Evolutionary conservation across 2,329 filamentous ascomycete genomes (phyloP).

Genomic region (Fusarium nanum): DNA sequence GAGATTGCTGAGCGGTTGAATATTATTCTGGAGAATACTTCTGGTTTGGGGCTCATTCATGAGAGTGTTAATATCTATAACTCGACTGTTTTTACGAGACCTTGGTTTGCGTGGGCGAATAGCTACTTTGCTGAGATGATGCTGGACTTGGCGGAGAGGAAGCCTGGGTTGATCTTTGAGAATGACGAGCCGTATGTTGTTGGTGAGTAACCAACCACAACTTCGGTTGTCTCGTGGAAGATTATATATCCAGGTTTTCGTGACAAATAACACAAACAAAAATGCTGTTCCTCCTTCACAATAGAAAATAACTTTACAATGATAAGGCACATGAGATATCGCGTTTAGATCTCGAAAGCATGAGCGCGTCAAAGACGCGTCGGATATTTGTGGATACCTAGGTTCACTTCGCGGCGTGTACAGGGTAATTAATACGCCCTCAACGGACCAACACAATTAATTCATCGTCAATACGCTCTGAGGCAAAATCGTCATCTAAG

Average conservation of each 20-base stretch:
- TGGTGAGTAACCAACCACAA: not conserved
- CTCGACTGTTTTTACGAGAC: constrained; percentile 12
- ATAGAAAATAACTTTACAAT: no score
- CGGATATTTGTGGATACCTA: not conserved
- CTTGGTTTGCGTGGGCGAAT: constrained; percentile 31
- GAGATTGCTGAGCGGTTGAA: constrained; percentile 9
- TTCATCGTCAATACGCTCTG: not conserved
- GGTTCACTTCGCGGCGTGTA: not conserved
- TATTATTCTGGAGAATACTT: constrained; percentile 20
- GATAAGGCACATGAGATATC: not conserved
- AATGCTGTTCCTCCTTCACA: no score
- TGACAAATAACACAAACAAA: no score
- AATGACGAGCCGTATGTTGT: constrained; percentile 12
- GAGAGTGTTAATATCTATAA: constrained; percentile 24
- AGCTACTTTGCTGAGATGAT: constrained; percentile 29
- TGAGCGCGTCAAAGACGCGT: not conserved
- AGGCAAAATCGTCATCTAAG: accelerated
- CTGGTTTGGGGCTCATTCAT: constrained; percentile 12
- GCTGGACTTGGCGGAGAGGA: constrained; percentile 16
- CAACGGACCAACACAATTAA: not conserved
- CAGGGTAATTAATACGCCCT: not conserved
- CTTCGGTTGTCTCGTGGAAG: accelerated
- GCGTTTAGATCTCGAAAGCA: accelerated
- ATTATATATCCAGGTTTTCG: no score
- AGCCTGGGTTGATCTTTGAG: constrained; percentile 13